Evolutionary conservation across 352 stramenopile species (phyloP), one percentile per base, ranked within the genome.

Genomic region (Phytophthora chlamydospora): DNA sequence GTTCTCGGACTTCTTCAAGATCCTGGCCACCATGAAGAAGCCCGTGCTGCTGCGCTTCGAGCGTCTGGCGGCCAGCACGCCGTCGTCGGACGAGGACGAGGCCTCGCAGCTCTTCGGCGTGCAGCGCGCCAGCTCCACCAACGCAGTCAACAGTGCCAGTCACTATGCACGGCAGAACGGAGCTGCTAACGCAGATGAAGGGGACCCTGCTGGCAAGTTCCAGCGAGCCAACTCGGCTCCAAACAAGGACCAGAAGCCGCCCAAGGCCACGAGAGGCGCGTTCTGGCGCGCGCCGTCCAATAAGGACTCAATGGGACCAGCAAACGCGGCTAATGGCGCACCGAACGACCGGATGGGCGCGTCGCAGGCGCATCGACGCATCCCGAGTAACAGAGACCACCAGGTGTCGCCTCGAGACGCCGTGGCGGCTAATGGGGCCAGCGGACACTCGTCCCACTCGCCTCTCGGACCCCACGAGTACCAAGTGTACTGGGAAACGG

Each of bases 1-100:
- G 58, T 96, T 96, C 54, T 85, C 83, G 11, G 86, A 94, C 60
- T 96, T 96, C 72, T 92, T 96, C 71, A 93, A 93, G 74, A 93
- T 96, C 45, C 68, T 96, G 34, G 81, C 87, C 34, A 96, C 87
- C 17, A 96, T 94, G 84, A 93, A 96, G 69, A 95, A 96, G 63
- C 87, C 87, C 24, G 87, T 96, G 46, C 53, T 96, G 42, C 65
- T 96, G 34, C 87, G 87, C 5, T 96, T 96, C 49, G 83, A 93
- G 58, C 82, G 80, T 3, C 43, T 80, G 8, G 65, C 61, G n/a
- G 74, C 66, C 33, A 75, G 65, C 39, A 85, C 79, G 19, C 76
- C 76, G 27, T 77, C 68, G 14, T 85, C 76, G 1, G 76, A 86
- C 34, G 76, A 81, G 21, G 78, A 85, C 44, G 69, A 72, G 14